Percentiles rank a stretch among this genome's conserved stretches.
Evolutionary conservation across 768 basidiomycete species (phyloP).

Genomic region (Galerina sulciceps): DNA sequence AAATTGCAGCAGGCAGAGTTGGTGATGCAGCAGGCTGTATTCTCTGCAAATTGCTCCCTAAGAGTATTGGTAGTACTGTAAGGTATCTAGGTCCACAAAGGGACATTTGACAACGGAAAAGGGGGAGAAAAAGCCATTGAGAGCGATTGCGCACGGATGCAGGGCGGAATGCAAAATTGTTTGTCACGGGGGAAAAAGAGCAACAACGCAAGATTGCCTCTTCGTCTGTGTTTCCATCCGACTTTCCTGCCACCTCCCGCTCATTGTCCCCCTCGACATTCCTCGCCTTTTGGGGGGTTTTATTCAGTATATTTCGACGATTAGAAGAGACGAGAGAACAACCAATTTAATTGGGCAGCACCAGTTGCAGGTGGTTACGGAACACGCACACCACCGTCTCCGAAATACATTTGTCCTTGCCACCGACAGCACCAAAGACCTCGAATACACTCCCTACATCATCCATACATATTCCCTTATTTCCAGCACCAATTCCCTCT

Average conservation of each 20-base stretch:
- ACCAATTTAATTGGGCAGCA: too few species aligned
- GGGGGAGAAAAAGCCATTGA: neutral
- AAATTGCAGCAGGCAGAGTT: neutral
- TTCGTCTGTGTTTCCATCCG: neutral
- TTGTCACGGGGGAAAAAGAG: neutral
- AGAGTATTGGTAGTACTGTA: too few species aligned
- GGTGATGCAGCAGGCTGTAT: neutral
- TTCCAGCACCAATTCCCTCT: too few species aligned
- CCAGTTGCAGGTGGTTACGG: too few species aligned
- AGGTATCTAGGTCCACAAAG: neutral
- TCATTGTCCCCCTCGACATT: neutral
- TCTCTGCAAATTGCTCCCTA: too few species aligned
- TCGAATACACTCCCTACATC: too few species aligned
- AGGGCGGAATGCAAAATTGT: conserved; percentile 2
- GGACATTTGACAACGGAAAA: neutral
- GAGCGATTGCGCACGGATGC: neutral
- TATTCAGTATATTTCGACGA: neutral
- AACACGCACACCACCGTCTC: too few species aligned
- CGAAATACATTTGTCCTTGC: too few species aligned
- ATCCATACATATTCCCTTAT: too few species aligned
- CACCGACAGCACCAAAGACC: too few species aligned
- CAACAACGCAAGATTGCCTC: neutral
- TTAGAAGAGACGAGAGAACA: neutral
- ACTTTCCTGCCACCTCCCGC: neutral
- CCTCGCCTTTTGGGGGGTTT: neutral